Evolutionary conservation across 352 stramenopile species (phyloP).

Genomic region (Phytophthora vignae): DNA sequence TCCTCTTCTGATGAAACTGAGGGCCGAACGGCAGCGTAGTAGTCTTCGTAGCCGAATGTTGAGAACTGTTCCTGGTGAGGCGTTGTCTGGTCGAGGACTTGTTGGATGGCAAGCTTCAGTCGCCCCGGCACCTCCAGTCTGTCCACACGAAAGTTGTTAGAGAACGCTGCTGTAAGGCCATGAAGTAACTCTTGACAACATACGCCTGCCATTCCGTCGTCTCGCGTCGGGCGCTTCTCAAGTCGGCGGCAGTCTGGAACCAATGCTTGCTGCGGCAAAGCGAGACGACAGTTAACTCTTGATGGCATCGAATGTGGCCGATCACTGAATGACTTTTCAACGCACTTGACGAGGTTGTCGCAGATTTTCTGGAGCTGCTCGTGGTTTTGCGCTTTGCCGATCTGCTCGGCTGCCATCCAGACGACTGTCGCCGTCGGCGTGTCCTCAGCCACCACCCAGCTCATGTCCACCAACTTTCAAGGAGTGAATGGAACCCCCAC

Average conservation of each 20-base stretch:
- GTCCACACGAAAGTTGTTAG: background rate
- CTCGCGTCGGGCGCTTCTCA: slow-evolving; percentile 52
- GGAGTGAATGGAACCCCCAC: slow-evolving; percentile 1
- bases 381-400: slow-evolving; percentile 56
- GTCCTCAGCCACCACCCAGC: slow-evolving; percentile 41
- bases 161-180: background rate
- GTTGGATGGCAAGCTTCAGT: slow-evolving; percentile 72
- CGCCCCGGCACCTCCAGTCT: slow-evolving; percentile 64
- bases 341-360: slow-evolving; percentile 70
- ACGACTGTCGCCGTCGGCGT: slow-evolving; percentile 51
- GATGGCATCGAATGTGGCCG: background rate
- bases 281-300: background rate
- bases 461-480: slow-evolving; percentile 27
- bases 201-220: slow-evolving; percentile 65
- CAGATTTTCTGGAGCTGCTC: slow-evolving; percentile 63
- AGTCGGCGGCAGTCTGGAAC: slow-evolving; percentile 69
- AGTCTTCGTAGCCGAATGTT: slow-evolving; percentile 34
- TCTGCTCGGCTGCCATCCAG: slow-evolving; percentile 62
- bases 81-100: slow-evolving; percentile 56
- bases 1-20: slow-evolving; percentile 19
- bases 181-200: background rate
- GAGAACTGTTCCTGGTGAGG: slow-evolving; percentile 11
- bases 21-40: slow-evolving; percentile 31
- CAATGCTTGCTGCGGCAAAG: slow-evolving; percentile 56
- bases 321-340: background rate